phyloP scores from a whole-genome alignment of 2,329 filamentous ascomycete species.

The Botrytis galanthina region DNA sequence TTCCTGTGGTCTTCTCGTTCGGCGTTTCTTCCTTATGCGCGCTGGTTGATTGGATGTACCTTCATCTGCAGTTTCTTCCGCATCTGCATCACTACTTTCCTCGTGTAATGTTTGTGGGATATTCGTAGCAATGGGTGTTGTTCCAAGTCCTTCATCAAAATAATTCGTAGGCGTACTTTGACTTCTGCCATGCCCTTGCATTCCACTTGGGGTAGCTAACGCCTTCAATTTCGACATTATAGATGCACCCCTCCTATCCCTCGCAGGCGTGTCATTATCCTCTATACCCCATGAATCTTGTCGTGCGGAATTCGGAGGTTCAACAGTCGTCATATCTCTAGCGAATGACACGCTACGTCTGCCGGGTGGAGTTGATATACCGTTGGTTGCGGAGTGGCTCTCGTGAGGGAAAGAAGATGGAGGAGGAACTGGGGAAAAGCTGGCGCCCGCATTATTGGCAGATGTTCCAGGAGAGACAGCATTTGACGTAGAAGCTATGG shows the following conservation, averaged over 20 bases:
- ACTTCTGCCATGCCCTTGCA: conserved; percentile 46
- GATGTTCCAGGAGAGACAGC: not conserved
- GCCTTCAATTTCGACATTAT: conserved; percentile 79
- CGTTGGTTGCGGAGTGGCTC: conserved; percentile 24
- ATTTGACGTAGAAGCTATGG: not conserved
- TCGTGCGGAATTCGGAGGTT: conserved; percentile 53
- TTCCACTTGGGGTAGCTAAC: conserved; percentile 55
- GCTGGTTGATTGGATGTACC: conserved; percentile 47
- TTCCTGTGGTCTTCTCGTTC: conserved; percentile 55
- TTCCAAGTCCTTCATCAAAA: conserved; percentile 40
- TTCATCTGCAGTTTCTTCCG: conserved; percentile 84
- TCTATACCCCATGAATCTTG: conserved; percentile 60
- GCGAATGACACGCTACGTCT: conserved; percentile 76
- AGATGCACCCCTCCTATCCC: conserved; percentile 60
- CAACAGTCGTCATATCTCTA: conserved; percentile 45
- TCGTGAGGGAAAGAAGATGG: conserved; percentile 20
- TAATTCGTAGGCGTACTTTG: conserved; percentile 39
- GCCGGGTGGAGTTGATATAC: conserved; percentile 39
- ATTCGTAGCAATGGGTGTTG: conserved; percentile 47
- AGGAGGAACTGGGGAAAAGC: conserved; percentile 22
- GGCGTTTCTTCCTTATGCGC: conserved; percentile 62
- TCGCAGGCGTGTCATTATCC: conserved; percentile 58
- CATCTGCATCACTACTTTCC: conserved; percentile 73
- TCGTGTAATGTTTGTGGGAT: conserved; percentile 55
- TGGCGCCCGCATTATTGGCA: conserved; percentile 13